A percentile compares a stretch with the other conserved stretches of the same genome.
These are phyloP conservation scores for Scedosporium apiospermum DNA, from an alignment of 2,329 filamentous ascomycete genomes.

Conservation along the genomic window DNA sequence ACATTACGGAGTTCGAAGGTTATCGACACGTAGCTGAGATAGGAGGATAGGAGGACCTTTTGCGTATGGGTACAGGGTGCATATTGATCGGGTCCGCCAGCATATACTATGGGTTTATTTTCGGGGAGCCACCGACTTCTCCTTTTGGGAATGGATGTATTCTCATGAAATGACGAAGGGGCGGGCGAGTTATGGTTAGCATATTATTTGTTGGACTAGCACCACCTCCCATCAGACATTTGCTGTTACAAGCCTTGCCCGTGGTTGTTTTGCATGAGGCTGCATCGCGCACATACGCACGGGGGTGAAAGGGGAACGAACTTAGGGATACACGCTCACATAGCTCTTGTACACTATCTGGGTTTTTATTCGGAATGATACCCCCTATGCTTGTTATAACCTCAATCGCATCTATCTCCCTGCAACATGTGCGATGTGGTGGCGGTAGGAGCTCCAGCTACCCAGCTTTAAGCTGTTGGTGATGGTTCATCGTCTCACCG, in stretches of 20 bases:
- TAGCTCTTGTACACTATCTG: background rate
- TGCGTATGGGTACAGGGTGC: background rate
- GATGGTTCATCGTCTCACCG: too few species aligned
- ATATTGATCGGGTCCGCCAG: background rate
- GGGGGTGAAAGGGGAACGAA: too few species aligned
- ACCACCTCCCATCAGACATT: too few species aligned
- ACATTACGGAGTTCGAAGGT: background rate
- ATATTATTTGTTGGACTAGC: too few species aligned
- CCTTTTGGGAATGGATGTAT: too few species aligned
- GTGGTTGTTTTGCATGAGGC: too few species aligned
- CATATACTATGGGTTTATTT: background rate
- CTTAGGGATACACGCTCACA: too few species aligned
- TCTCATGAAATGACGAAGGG: background rate
- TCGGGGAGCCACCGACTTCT: too few species aligned
- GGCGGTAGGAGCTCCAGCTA: background rate
- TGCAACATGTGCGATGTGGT: background rate
- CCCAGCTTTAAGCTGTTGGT: too few species aligned
- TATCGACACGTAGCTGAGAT: too few species aligned
- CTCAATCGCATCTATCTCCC: background rate
- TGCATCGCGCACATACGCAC: too few species aligned
- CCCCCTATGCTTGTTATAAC: background rate
- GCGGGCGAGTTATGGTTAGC: background rate
- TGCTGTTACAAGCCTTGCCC: too few species aligned
- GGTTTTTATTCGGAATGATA: background rate
- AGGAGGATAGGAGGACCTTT: background rate